Evolutionary conservation across 1,284 basidiomycete species (phyloP).

Genomic region (Quambalaria eucalypti): DNA sequence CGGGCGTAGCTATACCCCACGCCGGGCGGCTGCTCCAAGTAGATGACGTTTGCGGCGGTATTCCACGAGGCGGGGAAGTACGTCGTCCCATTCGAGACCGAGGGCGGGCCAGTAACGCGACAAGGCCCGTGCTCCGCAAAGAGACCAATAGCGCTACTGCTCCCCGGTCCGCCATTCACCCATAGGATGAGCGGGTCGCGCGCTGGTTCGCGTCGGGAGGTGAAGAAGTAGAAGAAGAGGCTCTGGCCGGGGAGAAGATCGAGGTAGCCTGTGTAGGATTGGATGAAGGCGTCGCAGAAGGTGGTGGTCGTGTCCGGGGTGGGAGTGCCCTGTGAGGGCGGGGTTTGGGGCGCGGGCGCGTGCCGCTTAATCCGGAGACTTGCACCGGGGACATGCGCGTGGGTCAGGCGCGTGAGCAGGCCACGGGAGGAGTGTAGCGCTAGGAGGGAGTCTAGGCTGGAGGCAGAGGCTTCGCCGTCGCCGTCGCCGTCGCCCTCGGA

Average conservation of each 20-base stretch:
- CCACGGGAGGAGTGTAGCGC: too few species aligned
- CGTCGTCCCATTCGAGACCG: conserved; percentile 56
- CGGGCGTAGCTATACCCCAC: conserved; percentile 81
- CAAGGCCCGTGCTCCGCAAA: conserved; percentile 84
- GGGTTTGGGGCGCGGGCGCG: too few species aligned
- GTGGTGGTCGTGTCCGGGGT: too few species aligned
- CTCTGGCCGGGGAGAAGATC: conserved; percentile 76
- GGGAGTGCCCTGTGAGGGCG: too few species aligned
- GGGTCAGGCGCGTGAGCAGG: too few species aligned
- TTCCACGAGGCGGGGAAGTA: conserved; percentile 74
- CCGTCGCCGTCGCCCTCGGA: too few species aligned
- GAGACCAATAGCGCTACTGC: conserved; percentile 49
- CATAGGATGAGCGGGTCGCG: conserved; percentile 75
- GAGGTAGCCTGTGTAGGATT: conserved; percentile 69
- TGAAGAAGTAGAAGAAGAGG: conserved; percentile 82
- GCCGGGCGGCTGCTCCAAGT: conserved; percentile 69
- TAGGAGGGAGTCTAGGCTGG: too few species aligned
- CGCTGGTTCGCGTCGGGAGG: conserved; percentile 63
- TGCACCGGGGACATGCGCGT: too few species aligned
- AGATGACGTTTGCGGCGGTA: conserved; percentile 59
- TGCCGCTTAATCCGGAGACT: too few species aligned
- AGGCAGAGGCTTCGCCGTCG: too few species aligned
- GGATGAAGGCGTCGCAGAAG: too few species aligned
- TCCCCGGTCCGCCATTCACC: conserved; percentile 73
- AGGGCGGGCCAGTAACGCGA: conserved; percentile 54